Conservation (phyloP, 2,329 filamentous ascomycete species). For the Paecilomyces sp. region DNA sequence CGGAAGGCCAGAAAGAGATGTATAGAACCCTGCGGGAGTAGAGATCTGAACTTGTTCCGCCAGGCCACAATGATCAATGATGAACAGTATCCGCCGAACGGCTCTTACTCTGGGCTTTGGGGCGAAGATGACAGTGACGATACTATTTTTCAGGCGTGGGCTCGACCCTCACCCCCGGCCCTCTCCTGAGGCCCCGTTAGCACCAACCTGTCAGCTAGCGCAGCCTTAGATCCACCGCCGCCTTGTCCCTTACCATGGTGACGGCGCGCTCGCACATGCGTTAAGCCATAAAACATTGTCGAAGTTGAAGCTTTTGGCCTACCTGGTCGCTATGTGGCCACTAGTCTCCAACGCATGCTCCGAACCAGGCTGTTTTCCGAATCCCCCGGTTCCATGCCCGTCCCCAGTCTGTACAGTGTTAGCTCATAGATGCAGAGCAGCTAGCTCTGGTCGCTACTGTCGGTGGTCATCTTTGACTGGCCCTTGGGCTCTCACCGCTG, state of each 20-base stretch:
- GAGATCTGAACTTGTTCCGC: background rate
- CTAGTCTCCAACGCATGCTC: background rate
- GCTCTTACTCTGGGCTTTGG: background rate
- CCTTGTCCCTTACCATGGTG: slow-evolving; percentile 4
- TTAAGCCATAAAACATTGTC: slow-evolving; percentile 3
- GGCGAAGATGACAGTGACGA: background rate
- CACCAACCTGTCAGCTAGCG: background rate
- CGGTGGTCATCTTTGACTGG: background rate
- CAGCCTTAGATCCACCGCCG: slow-evolving; percentile 1
- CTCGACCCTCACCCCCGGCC: background rate
- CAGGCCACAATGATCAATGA: background rate
- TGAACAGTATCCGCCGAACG: background rate
- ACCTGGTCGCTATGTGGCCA: background rate
- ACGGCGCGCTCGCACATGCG: slow-evolving; percentile 6
- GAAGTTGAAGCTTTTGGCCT: slow-evolving; percentile 1
- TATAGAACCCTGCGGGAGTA: background rate
- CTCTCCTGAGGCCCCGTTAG: background rate
- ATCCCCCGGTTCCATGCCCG: slow-evolving; percentile 8
- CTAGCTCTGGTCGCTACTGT: background rate
- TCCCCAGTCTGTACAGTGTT: background rate
- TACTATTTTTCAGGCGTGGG: slow-evolving; percentile 1
- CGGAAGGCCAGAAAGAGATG: background rate
- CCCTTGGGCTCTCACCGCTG: background rate
- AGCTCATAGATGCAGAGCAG: background rate
- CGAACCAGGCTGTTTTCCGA: slow-evolving; percentile 5